These are phyloP conservation scores for Hirschioporus abietinus DNA, from an alignment of 768 basidiomycete species.

Conservation along the genomic window DNA sequence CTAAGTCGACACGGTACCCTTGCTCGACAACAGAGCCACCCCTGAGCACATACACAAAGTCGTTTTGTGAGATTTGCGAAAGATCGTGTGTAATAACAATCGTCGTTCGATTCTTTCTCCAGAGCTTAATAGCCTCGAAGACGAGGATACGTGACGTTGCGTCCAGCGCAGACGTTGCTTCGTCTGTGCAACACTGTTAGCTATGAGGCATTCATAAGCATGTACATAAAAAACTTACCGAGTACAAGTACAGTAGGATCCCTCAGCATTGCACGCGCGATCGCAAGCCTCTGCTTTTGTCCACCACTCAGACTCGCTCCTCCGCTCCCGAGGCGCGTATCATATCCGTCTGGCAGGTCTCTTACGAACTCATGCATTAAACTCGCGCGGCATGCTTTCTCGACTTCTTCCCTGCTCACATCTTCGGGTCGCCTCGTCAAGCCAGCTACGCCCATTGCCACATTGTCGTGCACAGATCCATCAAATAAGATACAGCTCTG, in stretches of 20 bases:
- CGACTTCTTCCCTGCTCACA: conserved; percentile 64
- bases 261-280: conserved; percentile 80
- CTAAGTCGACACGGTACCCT: conserved; percentile 80
- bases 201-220: conserved; percentile 1
- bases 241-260: conserved; percentile 88
- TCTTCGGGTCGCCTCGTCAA: conserved; percentile 35
- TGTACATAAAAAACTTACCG: conserved; percentile 47
- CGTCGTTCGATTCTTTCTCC: conserved; percentile 77
- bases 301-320: conserved; percentile 85
- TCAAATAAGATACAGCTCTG: conserved; percentile 82
- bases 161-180: conserved; percentile 82
- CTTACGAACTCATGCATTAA: conserved; percentile 83
- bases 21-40: conserved; percentile 78
- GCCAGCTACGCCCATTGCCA: conserved; percentile 70
- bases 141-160: conserved; percentile 82
- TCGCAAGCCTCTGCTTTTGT: conserved; percentile 84
- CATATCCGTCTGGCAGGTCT: conserved; percentile 84
- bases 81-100: conserved; percentile 96
- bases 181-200: conserved; percentile 41
- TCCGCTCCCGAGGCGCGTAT: conserved; percentile 68
- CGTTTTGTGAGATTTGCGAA: conserved; percentile 63
- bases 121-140: conserved; percentile 62
- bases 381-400: conserved; percentile 77
- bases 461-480: conserved; percentile 77
- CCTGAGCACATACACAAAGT: conserved; percentile 92